Percentiles rank a stretch among this genome's conserved stretches.
phyloP scores from a whole-genome alignment of 805 yeast genomes.

The Saturnispora halmiae region DNA sequence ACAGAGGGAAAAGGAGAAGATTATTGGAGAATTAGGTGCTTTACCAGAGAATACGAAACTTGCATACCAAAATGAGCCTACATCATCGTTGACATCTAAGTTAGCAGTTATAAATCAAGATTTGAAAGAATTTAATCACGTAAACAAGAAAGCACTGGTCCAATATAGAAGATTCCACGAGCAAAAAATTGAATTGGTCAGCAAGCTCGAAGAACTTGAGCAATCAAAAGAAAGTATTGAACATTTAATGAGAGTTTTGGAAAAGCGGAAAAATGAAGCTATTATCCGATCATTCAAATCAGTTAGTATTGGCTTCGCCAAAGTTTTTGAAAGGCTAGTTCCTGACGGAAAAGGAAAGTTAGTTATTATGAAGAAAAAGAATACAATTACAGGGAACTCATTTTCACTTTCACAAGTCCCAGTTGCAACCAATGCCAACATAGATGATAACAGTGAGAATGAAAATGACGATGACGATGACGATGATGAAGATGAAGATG shows the following conservation, averaged over 20 bases:
- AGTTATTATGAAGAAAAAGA: conserved; percentile 44
- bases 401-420: conserved; percentile 16
- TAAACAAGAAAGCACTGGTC: conserved; percentile 84
- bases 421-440: conserved; percentile 4
- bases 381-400: conserved; percentile 6
- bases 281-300: conserved; percentile 68
- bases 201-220: conserved; percentile 60
- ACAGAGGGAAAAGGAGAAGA: conserved; percentile 62
- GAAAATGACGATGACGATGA: conserved; percentile 17
- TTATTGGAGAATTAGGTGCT: conserved; percentile 77
- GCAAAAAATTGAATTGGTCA: conserved; percentile 58
- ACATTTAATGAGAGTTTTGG: conserved; percentile 56
- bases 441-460: conserved; percentile 19
- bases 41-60: conserved; percentile 78
- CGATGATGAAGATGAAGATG: conserved; percentile 18
- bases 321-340: conserved; percentile 70
- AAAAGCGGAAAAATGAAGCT: conserved; percentile 74
- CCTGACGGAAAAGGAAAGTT: conserved; percentile 76
- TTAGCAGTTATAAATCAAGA: conserved; percentile 48
- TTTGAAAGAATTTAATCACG: conserved; percentile 58
- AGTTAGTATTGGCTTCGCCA: conserved; percentile 64
- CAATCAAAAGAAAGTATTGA: conserved; percentile 66
- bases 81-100: conserved; percentile 44
- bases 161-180: conserved; percentile 65
- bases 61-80: conserved; percentile 32